phyloP scores from a whole-genome alignment of 352 stramenopile species.

The Globisporangium barbulae region DNA sequence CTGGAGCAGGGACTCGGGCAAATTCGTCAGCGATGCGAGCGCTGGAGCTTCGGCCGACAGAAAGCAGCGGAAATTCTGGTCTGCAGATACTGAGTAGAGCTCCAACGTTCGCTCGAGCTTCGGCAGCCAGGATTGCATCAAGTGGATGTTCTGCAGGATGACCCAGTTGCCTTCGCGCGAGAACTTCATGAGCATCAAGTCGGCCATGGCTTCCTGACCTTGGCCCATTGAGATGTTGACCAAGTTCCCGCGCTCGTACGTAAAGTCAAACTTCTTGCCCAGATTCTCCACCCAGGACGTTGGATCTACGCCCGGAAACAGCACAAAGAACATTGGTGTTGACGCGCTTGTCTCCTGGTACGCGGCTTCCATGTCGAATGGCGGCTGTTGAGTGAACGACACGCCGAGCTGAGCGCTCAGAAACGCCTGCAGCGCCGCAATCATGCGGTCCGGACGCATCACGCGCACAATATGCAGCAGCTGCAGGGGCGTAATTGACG shows the following conservation, averaged over 20 bases:
- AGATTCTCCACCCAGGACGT: conserved; percentile 83
- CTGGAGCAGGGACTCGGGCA: conserved; percentile 82
- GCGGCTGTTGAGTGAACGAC: conserved; percentile 78
- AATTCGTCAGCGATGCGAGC: conserved; percentile 81
- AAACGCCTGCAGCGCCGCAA: conserved; percentile 68
- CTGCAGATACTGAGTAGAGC: conserved; percentile 74
- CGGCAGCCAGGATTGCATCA: conserved; percentile 90
- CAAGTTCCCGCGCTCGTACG: conserved; percentile 72
- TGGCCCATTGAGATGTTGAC: conserved; percentile 89
- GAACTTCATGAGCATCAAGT: conserved; percentile 65
- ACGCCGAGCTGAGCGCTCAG: conserved; percentile 48
- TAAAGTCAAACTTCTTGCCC: conserved; percentile 79
- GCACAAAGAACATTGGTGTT: conserved; percentile 91
- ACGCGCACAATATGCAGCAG: conserved; percentile 80
- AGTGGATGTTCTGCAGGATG: conserved; percentile 90
- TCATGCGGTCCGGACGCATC: conserved; percentile 81
- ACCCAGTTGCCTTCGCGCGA: conserved; percentile 84
- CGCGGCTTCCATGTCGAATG: conserved; percentile 82
- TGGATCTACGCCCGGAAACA: conserved; percentile 91
- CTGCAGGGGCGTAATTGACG: conserved; percentile 37
- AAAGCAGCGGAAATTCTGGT: conserved; percentile 94
- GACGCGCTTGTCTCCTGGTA: conserved; percentile 89
- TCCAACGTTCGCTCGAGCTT: conserved; percentile 79
- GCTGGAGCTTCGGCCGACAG: conserved; percentile 90
- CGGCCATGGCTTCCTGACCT: conserved; percentile 75